These are phyloP conservation scores for Lipomyces kockii DNA, from an alignment of 805 yeast species.

Conservation along the genomic window DNA sequence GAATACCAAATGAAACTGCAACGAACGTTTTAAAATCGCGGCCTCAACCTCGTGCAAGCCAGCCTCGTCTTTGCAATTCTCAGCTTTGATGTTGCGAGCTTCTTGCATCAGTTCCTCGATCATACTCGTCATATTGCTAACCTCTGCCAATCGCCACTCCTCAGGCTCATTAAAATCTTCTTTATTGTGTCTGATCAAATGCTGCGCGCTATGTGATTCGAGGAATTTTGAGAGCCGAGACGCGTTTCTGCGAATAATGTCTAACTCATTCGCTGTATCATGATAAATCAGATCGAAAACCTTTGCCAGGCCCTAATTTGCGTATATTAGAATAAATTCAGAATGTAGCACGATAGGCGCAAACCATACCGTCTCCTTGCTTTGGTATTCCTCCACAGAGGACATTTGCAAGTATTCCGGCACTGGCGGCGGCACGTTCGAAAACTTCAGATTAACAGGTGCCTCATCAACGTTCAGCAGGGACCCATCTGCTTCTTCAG, in stretches of 20 bases:
- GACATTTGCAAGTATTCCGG: conserved; percentile 20
- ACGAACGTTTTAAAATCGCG: conserved; percentile 16
- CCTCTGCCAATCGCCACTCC: conserved; percentile 19
- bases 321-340: not conserved
- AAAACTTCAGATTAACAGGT: not conserved
- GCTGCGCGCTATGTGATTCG: not conserved
- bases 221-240: not conserved
- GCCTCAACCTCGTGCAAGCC: conserved; percentile 19
- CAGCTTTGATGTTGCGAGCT: conserved; percentile 1
- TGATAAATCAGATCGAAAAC: conserved; percentile 19
- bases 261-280: conserved; percentile 11
- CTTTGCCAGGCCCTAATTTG: conserved; percentile 9
- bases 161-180: conserved; percentile 6
- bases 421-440: conserved; percentile 8
- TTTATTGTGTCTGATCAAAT: not conserved
- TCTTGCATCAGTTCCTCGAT: conserved; percentile 13
- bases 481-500: not conserved
- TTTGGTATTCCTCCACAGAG: not conserved
- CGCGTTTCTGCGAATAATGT: conserved; percentile 10
- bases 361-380: not conserved
- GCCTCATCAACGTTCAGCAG: conserved; percentile 1
- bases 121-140: not conserved
- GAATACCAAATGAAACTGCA: too few species aligned
- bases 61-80: conserved; percentile 2
- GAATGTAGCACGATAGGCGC: not conserved